Evolutionary conservation across 2,329 filamentous ascomycete species (phyloP).

Genomic region (Stagonosporopsis rhizophila): DNA sequence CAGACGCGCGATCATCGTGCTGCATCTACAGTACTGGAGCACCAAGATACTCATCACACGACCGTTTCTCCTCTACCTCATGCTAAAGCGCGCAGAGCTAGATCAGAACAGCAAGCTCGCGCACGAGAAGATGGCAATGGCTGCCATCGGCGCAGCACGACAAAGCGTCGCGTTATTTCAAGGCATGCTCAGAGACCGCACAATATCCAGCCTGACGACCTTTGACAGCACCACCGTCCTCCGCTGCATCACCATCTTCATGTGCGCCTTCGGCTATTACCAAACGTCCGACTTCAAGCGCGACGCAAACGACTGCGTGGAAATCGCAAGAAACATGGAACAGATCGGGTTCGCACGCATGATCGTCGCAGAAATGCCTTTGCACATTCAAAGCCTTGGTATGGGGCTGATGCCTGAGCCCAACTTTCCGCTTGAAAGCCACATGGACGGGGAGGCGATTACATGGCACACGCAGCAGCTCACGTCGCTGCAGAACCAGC

Average conservation of each 20-base stretch:
- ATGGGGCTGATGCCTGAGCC: conserved; percentile 21
- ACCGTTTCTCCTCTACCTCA: conserved; percentile 46
- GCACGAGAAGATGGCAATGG: conserved; percentile 45
- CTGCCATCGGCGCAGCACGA: conserved; percentile 43
- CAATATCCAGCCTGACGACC: conserved; percentile 42
- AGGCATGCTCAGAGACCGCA: conserved; percentile 35
- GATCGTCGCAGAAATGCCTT: conserved; percentile 43
- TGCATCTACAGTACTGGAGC: conserved; percentile 48
- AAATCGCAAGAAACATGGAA: conserved; percentile 37
- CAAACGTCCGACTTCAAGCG: conserved; percentile 34
- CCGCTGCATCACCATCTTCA: conserved; percentile 45
- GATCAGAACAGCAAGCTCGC: conserved; percentile 38
- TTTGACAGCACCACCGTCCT: conserved; percentile 48
- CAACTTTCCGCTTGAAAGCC: neutral
- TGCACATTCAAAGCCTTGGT: conserved; percentile 41
- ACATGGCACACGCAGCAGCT: conserved; percentile 43
- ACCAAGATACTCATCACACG: conserved; percentile 44
- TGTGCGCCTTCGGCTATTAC: conserved; percentile 44
- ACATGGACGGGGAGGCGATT: conserved; percentile 24
- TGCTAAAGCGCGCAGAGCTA: conserved; percentile 37
- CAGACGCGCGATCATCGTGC: conserved; percentile 43
- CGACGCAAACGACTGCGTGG: conserved; percentile 37
- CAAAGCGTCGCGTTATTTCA: conserved; percentile 38
- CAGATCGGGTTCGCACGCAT: conserved; percentile 45
- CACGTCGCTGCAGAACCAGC: conserved; percentile 44